Evolutionary conservation across 305 asterid genomes (phyloP).

Genomic region (Solanum hybrid): DNA sequence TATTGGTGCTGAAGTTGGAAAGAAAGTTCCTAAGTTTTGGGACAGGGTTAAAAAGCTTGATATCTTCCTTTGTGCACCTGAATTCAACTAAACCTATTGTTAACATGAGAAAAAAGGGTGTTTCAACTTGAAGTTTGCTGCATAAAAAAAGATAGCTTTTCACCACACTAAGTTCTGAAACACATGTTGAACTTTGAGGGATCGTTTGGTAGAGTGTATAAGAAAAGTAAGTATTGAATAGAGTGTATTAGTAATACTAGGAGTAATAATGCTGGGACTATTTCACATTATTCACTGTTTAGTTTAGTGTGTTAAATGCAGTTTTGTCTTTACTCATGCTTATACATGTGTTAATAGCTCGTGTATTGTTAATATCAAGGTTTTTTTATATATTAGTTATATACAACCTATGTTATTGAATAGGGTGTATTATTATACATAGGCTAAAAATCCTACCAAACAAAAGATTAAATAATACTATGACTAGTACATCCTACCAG

Average conservation of each 20-base stretch:
- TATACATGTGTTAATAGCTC: not conserved
- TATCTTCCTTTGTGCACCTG: constrained; percentile 2
- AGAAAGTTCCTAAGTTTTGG: constrained; percentile 7
- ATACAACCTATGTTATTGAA: not conserved
- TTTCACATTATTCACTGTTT: too few species aligned
- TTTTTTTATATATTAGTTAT: not conserved
- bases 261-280: not conserved
- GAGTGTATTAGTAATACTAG: not conserved
- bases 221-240: not conserved
- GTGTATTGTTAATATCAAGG: not conserved
- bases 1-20: not conserved
- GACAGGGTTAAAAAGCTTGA: constrained; percentile 8
- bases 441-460: not conserved
- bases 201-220: not conserved
- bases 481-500: too few species aligned
- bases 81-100: not conserved
- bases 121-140: not conserved
- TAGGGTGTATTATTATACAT: not conserved
- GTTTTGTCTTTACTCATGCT: not conserved
- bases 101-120: not conserved
- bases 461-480: not conserved
- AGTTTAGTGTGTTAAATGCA: not conserved
- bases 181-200: not conserved
- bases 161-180: not conserved
- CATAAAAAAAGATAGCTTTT: not conserved